Percentiles rank a stretch among this genome's conserved stretches.
These are phyloP conservation scores for Metschnikowia anglica DNA, from an alignment of 805 yeast genomes.

Conservation along the genomic window DNA sequence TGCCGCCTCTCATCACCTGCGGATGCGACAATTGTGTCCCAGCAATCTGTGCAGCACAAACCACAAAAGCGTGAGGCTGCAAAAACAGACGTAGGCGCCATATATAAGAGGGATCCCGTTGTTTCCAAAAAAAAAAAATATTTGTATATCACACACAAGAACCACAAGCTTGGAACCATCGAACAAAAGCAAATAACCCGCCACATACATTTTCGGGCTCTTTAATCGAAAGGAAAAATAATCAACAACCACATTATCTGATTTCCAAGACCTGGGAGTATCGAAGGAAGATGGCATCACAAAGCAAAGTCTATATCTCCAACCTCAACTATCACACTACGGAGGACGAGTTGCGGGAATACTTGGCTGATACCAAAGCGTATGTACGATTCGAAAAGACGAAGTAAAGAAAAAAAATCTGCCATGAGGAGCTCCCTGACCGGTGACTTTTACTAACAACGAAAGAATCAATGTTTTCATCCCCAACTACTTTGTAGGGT, in stretches of 20 bases:
- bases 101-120: slow-evolving; percentile 9
- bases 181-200: not conserved
- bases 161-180: not conserved
- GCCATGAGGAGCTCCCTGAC: no score
- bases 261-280: no score
- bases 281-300: slow-evolving; percentile 5
- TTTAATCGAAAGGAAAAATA: no score
- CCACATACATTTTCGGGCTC: no score
- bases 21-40: not conserved
- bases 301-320: slow-evolving; percentile 44
- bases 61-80: slow-evolving; percentile 14
- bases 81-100: slow-evolving; percentile 8
- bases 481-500: slow-evolving; percentile 54
- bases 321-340: slow-evolving; percentile 53
- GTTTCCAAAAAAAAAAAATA: slow-evolving; percentile 1
- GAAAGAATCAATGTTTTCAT: slow-evolving; percentile 41
- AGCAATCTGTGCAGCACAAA: slow-evolving; percentile 5
- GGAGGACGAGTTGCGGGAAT: slow-evolving; percentile 50
- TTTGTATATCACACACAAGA: not conserved
- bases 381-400: no score
- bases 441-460: no score
- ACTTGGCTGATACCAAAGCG: slow-evolving; percentile 48
- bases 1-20: not conserved
- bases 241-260: no score
- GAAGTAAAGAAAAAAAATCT: no score